Conservation (phyloP, 805 yeast species). For the Candida nonsorbophila region DNA sequence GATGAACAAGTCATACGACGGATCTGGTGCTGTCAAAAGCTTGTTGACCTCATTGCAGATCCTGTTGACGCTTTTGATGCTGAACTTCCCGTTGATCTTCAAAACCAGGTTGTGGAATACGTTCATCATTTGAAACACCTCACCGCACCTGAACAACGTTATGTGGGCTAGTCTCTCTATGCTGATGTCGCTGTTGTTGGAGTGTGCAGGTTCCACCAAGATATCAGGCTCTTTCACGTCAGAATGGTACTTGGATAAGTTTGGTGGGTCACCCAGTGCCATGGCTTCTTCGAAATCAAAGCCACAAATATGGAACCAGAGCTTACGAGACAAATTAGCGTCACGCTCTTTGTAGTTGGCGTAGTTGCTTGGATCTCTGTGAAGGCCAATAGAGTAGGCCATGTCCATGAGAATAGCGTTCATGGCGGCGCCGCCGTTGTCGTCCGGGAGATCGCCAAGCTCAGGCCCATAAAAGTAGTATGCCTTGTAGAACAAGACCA, state of each 20-base stretch:
- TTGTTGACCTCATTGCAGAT: constrained; percentile 2
- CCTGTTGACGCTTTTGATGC: neutral
- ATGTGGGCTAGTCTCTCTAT: neutral
- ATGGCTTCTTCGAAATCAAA: constrained; percentile 18
- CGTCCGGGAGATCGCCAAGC: constrained; percentile 55
- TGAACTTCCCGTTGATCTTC: constrained; percentile 1
- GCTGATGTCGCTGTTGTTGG: neutral
- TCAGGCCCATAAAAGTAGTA: constrained; percentile 46
- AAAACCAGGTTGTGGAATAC: constrained; percentile 2
- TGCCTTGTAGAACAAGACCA: constrained; percentile 45
- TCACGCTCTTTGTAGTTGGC: constrained; percentile 12
- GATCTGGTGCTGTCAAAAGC: too few species aligned
- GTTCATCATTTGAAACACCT: constrained; percentile 2
- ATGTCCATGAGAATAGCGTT: constrained; percentile 57
- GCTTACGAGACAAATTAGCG: constrained; percentile 27
- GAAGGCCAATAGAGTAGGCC: constrained; percentile 62
- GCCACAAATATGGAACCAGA: constrained; percentile 26
- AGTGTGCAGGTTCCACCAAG: neutral
- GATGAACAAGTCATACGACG: too few species aligned
- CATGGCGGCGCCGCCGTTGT: constrained; percentile 47
- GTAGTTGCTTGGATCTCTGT: constrained; percentile 59
- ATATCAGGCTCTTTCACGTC: neutral
- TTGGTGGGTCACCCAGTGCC: constrained; percentile 24
- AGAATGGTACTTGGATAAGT: constrained; percentile 16
- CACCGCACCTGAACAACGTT: constrained; percentile 1